Evolutionary conservation across 306 rosid species (phyloP), one percentile per base, ranked within the genome.

Genomic region (Malus fusca): DNA sequence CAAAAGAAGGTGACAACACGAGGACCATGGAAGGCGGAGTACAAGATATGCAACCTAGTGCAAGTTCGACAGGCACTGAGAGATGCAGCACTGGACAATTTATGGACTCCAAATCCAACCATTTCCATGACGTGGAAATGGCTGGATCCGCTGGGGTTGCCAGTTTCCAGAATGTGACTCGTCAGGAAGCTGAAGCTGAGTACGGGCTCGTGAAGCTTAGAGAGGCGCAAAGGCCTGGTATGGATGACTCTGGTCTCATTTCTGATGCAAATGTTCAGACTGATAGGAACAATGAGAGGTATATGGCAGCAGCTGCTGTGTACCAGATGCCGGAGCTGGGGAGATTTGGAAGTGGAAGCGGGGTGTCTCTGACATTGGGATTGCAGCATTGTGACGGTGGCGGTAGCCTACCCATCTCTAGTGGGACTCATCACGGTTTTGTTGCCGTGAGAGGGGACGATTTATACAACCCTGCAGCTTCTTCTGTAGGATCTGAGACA

Each of bases 321-420:
- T 85, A 88, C 83, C 89, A 91, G 28, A 83, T 89, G 87, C 78
- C 88, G 11, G 93, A 85, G 83, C 66, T 87, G 82, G 89, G 84
- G 69, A 82, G 90, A 81, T 82, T 84, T 9, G 85, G 88, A 77
- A 48, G 81, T 8, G 87, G 88, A 72, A 82, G 76, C 8, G 90
- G 88, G 43, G 93, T 92, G 48, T 89, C 93, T 18, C 92, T 92
- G 31, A 92, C 97, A 10, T 73, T 89, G 75, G 95, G 97, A 8
- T 82, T 91, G 81, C 97, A 89, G 79, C 97, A 91, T 80, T 83
- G 92, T 76, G 97, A 91, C 69, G 89, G 82, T 66, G 88, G 81
- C 28, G 85, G 87, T 68, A 79, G 83, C 69, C 66, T 82, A 25
- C 87, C 88, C 60, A 85, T 91, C 79, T 72, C 88, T 19, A 68